Percentiles rank a stretch among this genome's conserved stretches.
Evolutionary conservation across 805 yeast genomes (phyloP).

Genomic region (Phaffomyces thermotolerans): DNA sequence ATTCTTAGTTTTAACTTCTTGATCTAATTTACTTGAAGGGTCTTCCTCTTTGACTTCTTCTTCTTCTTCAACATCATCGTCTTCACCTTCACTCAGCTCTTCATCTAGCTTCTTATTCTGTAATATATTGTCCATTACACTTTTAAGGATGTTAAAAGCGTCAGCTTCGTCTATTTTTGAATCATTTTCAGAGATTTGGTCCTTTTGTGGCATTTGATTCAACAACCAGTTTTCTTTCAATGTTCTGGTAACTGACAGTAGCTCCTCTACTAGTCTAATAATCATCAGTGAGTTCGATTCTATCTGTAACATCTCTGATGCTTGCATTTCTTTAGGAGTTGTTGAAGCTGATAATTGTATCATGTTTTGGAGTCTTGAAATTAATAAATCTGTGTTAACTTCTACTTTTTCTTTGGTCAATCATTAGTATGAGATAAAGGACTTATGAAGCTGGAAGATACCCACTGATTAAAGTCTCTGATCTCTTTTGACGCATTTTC

Average conservation of each 20-base stretch:
- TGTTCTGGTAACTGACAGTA: conserved; percentile 39
- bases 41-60: conserved; percentile 1
- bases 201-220: conserved; percentile 39
- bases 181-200: not conserved
- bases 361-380: conserved; percentile 45
- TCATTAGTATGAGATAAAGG: too few species aligned
- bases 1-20: not conserved
- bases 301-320: conserved; percentile 47
- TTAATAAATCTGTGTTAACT: conserved; percentile 40
- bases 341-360: conserved; percentile 37
- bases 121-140: conserved; percentile 7
- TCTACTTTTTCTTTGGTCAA: conserved; percentile 37
- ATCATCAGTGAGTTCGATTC: conserved; percentile 48
- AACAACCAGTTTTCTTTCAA: conserved; percentile 51
- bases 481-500: conserved; percentile 33
- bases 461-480: conserved; percentile 34
- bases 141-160: conserved; percentile 6
- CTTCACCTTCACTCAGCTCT: conserved; percentile 9
- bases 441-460: not conserved
- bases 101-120: conserved; percentile 7
- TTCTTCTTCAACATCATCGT: conserved; percentile 5
- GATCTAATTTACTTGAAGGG: not conserved
- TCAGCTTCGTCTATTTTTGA: conserved; percentile 4
- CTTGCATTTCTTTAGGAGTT: conserved; percentile 29
- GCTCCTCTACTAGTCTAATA: conserved; percentile 44